Conservation (phyloP, 2,329 filamentous ascomycete genomes). For the Conoideocrella luteorostrata region DNA sequence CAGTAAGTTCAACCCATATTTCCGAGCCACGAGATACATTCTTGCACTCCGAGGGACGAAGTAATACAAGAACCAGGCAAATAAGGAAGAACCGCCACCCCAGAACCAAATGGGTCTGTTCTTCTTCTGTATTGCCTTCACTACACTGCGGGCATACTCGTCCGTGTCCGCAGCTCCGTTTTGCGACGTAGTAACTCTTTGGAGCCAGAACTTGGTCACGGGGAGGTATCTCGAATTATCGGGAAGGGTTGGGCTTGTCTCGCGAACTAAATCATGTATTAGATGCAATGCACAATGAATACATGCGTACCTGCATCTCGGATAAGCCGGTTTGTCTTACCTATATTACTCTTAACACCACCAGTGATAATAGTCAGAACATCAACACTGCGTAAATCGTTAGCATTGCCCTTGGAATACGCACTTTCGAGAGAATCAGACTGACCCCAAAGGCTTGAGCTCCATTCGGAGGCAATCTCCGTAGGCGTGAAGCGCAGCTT, state of each 20-base stretch:
- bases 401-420: no score
- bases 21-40: not conserved
- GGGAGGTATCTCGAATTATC: slow-evolving; percentile 9
- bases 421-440: no score
- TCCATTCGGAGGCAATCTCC: slow-evolving; percentile 16
- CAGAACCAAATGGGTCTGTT: slow-evolving; percentile 13
- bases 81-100: slow-evolving; percentile 8
- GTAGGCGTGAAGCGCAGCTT: slow-evolving; percentile 18
- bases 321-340: slow-evolving; percentile 4
- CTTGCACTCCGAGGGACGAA: slow-evolving; percentile 7
- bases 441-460: slow-evolving; percentile 17
- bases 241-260: slow-evolving; percentile 9
- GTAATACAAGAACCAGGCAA: slow-evolving; percentile 18
- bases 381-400: slow-evolving; percentile 7
- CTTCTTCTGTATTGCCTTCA: slow-evolving; percentile 10
- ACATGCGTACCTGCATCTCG: no score
- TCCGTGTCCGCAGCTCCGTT: slow-evolving; percentile 9
- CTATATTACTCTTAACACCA: slow-evolving; percentile 13
- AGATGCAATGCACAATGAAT: not conserved
- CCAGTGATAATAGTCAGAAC: slow-evolving; percentile 13
- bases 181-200: slow-evolving; percentile 7
- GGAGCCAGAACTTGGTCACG: slow-evolving; percentile 11
- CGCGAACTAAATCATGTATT: slow-evolving; percentile 7
- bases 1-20: not conserved
- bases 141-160: slow-evolving; percentile 12